These are phyloP conservation scores for Apiotrichum veenhuisii DNA, from an alignment of 1,284 basidiomycete genomes.

Conservation along the genomic window DNA sequence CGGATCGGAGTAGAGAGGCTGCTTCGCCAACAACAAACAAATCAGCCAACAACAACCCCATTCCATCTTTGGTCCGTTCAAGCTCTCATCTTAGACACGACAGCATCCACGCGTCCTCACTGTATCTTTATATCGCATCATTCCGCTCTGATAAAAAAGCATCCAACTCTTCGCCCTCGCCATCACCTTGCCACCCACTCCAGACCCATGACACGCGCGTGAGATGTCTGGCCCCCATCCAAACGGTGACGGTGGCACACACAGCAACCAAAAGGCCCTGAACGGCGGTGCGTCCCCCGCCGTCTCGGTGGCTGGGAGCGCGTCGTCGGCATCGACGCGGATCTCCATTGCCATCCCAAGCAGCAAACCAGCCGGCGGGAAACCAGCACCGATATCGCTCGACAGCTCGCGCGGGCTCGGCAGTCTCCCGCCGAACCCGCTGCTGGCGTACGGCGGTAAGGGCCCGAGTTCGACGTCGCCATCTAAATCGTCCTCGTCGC, in stretches of 20 bases:
- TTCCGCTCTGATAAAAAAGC: too few relatives aligned
- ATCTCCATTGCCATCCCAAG: constrained; percentile 3
- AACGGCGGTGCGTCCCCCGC: not conserved
- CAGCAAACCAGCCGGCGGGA: not conserved
- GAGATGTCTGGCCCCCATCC: not conserved
- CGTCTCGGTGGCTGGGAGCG: not conserved
- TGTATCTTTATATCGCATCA: too few relatives aligned
- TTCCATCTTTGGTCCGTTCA: too few relatives aligned
- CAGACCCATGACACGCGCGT: not conserved
- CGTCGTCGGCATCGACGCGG: constrained; percentile 1
- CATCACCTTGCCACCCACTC: not conserved
- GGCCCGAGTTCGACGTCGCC: too few relatives aligned
- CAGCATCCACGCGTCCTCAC: too few relatives aligned
- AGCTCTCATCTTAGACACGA: too few relatives aligned
- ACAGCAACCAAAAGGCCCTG: not conserved
- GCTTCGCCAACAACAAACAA: too few relatives aligned
- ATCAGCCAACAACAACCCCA: too few relatives aligned
- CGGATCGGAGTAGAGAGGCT: too few relatives aligned
- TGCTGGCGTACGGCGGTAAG: not conserved
- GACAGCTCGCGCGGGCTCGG: constrained; percentile 1
- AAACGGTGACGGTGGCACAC: not conserved
- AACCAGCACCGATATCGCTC: constrained; percentile 2
- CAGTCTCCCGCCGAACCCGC: not conserved
- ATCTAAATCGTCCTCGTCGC: not conserved
- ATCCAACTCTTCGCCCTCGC: too few relatives aligned